These are phyloP conservation scores for Petasospora fabianii DNA, from an alignment of 1,139 yeast genomes.

Conservation along the genomic window DNA sequence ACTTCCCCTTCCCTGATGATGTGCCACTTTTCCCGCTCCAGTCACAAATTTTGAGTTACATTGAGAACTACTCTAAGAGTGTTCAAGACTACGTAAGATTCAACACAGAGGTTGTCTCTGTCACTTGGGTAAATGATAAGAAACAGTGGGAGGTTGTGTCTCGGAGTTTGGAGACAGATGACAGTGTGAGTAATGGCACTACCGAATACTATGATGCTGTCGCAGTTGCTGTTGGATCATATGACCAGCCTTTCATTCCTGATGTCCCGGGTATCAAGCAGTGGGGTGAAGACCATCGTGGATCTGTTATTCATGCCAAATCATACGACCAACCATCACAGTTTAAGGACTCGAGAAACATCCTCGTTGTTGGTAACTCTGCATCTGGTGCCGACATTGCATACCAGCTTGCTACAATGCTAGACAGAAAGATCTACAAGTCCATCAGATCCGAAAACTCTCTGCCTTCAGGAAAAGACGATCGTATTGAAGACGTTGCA, in stretches of 20 bases:
- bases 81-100: conserved; percentile 31
- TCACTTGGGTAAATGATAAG: conserved; percentile 8
- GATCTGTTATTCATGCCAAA: conserved; percentile 22
- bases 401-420: conserved; percentile 21
- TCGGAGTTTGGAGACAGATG: conserved; percentile 23
- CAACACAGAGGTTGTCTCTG: conserved; percentile 32
- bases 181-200: too few species aligned
- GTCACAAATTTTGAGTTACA: conserved; percentile 43
- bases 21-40: conserved; percentile 49
- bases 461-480: conserved; percentile 36
- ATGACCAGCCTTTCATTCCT: conserved; percentile 50
- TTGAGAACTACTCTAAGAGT: conserved; percentile 41
- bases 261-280: conserved; percentile 38
- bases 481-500: conserved; percentile 22
- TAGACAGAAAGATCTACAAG: conserved; percentile 26
- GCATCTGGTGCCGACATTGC: conserved; percentile 44
- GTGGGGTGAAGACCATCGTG: conserved; percentile 29
- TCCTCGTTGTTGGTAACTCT: conserved; percentile 42
- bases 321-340: conserved; percentile 48
- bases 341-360: conserved; percentile 33
- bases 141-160: conserved; percentile 33
- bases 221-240: conserved; percentile 54
- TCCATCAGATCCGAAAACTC: conserved; percentile 24
- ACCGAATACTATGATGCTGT: conserved; percentile 42
- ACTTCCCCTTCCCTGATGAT: conserved; percentile 42